phyloP scores from a whole-genome alignment of 352 stramenopile species.

The Pelagophyceae sp. region DNA sequence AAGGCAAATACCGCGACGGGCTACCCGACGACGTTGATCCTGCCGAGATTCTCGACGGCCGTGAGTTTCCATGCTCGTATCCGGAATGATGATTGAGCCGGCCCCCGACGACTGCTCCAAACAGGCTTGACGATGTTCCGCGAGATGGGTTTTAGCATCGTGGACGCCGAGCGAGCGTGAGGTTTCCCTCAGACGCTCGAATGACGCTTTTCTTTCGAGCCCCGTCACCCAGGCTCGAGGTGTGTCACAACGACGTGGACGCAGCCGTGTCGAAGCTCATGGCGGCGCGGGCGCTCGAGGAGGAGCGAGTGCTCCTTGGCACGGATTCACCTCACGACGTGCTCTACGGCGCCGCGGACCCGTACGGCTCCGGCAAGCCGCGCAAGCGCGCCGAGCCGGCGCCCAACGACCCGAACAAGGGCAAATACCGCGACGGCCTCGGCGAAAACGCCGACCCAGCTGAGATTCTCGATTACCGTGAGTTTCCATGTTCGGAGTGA shows the following conservation, averaged over 20 bases:
- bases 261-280: background rate
- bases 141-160: slow-evolving; percentile 1
- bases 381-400: slow-evolving; percentile 5
- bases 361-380: background rate
- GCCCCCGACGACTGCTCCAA: too few species aligned
- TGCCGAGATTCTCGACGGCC: background rate
- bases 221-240: too few species aligned
- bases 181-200: too few species aligned
- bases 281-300: too few species aligned
- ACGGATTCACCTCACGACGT: slow-evolving; percentile 13
- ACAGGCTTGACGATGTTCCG: too few species aligned
- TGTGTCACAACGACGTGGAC: slow-evolving; percentile 12
- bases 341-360: background rate
- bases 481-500: too few species aligned
- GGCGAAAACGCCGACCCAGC: background rate
- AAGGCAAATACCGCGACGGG: slow-evolving; percentile 1
- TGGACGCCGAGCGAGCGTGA: background rate
- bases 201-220: too few species aligned
- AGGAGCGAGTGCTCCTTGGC: too few species aligned
- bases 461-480: background rate
- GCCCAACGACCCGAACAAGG: slow-evolving; percentile 17
- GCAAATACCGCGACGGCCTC: background rate
- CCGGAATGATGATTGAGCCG: too few species aligned
- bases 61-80: background rate
- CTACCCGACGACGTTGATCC: background rate